Conservation (phyloP, 257 asterid genomes). For the Jaltomata sinuosa region DNA sequence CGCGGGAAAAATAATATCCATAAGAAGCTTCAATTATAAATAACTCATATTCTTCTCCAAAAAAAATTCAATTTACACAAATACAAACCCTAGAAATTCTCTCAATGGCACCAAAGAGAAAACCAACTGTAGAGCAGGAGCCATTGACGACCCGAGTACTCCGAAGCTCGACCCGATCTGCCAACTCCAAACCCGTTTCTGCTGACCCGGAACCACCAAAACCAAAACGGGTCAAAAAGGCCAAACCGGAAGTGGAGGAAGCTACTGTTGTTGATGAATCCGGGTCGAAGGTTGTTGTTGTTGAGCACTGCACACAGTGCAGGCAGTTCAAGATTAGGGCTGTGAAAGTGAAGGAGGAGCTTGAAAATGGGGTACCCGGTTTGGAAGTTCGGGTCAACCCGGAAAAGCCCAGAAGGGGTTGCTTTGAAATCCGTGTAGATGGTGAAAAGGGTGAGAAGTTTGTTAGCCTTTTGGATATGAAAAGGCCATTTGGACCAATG, state of each 20-base stretch:
- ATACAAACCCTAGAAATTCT: background rate
- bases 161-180: constrained; percentile 27
- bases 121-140: constrained; percentile 7
- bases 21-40: too few relatives aligned
- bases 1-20: constrained; percentile 33
- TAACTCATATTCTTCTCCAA: background rate
- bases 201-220: constrained; percentile 22
- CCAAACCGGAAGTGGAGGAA: background rate
- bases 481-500: constrained; percentile 63
- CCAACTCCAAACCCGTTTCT: constrained; percentile 5
- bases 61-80: background rate
- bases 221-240: constrained; percentile 20
- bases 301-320: constrained; percentile 80
- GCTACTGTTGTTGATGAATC: background rate
- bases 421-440: constrained; percentile 71
- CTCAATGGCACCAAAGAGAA: constrained; percentile 31
- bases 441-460: constrained; percentile 47
- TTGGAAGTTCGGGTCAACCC: constrained; percentile 64
- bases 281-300: constrained; percentile 25
- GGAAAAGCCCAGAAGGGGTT: constrained; percentile 75
- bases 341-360: constrained; percentile 37
- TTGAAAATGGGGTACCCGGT: constrained; percentile 44
- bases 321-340: constrained; percentile 55
- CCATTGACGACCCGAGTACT: constrained; percentile 12
- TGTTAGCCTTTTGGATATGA: constrained; percentile 56